Evolutionary conservation across 1,139 yeast species (phyloP).

Genomic region (Yamadazyma conglobata): DNA sequence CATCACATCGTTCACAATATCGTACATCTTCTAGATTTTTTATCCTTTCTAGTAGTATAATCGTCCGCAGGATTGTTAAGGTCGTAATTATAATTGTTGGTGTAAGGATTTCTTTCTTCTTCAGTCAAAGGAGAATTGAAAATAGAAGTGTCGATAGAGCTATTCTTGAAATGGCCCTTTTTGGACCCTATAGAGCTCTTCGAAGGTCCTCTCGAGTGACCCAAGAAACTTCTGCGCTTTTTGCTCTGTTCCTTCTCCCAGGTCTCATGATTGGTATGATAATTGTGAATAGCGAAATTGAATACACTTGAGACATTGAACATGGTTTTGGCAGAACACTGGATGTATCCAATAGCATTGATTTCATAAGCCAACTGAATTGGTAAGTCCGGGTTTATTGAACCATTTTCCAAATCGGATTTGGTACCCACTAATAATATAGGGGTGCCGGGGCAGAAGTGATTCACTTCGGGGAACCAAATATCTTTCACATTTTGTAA

Average conservation of each 20-base stretch:
- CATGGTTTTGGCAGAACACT: constrained; percentile 74
- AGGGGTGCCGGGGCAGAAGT: constrained; percentile 80
- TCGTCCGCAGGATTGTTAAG: constrained; percentile 44
- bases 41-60: constrained; percentile 32
- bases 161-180: constrained; percentile 36
- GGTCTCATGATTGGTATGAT: constrained; percentile 31
- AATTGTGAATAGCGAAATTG: constrained; percentile 46
- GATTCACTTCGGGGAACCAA: constrained; percentile 85
- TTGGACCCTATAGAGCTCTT: constrained; percentile 18
- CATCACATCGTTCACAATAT: too few species aligned
- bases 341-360: constrained; percentile 75
- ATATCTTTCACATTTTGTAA: constrained; percentile 71
- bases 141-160: constrained; percentile 35
- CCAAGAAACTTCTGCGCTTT: constrained; percentile 28
- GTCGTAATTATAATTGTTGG: constrained; percentile 22
- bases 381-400: constrained; percentile 46
- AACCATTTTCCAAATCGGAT: constrained; percentile 48
- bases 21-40: constrained; percentile 29
- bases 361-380: constrained; percentile 58
- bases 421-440: constrained; percentile 77
- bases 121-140: constrained; percentile 40
- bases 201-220: constrained; percentile 28
- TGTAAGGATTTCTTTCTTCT: constrained; percentile 32
- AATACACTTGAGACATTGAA: constrained; percentile 67
- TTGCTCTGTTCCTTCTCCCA: constrained; percentile 37